Base-by-base conservation (phyloP, 441 rosid species). In the Eruca vesicaria region DNA sequence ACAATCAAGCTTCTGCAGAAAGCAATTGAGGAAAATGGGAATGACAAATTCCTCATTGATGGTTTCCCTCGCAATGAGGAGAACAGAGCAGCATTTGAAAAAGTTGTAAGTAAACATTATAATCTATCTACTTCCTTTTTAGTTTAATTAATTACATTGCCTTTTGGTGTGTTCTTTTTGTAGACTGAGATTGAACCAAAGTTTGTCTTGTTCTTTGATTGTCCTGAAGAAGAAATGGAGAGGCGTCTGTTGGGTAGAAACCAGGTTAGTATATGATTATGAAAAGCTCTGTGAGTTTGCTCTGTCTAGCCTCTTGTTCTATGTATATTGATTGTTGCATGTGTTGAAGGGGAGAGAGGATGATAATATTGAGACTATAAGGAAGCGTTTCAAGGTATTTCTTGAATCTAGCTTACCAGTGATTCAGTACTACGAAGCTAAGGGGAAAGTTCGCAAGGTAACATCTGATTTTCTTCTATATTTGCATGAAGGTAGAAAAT, bases 41-140 rank as follows among this genome's bases (percentile, higher is more conserved):
- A 78, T 72, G 83, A 86, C 67, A 84, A 81, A 19, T 86, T 84
- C 68, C 78, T 86, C 55, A 78, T 85, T 28, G 92, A 85, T 71
- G 92, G 88, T 31, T 87, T 89, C 71, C 90, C 90, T 35, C 86
- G 87, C 10, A 82, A 81, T 74, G 81, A 89, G 78, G 88, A 85
- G 71, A 87, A 87, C 80, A 76, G 83, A 6, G 71, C 79, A 56
- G 85, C 82, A 7, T 86, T 84, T 53, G 88, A 85, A 63, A 81
- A 85, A 63, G 85, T 77, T 76, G 87, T 86, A 70, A 68, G 84
- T 69, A 1, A 48, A 64, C 50, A 43, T 35, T 31, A 35, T 18
- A 23, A 11, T 48, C 1, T 23, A 7, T 26, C 4, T 35, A 9
- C 12, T 35, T 23, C 2, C 11, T 32, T 33, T 9, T 20, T 20